Percentiles rank a stretch among this genome's conserved stretches.
These are phyloP conservation scores for Hyaloscypha bicolor DNA, from an alignment of 495 filamentous ascomycete genomes.

Conservation along the genomic window DNA sequence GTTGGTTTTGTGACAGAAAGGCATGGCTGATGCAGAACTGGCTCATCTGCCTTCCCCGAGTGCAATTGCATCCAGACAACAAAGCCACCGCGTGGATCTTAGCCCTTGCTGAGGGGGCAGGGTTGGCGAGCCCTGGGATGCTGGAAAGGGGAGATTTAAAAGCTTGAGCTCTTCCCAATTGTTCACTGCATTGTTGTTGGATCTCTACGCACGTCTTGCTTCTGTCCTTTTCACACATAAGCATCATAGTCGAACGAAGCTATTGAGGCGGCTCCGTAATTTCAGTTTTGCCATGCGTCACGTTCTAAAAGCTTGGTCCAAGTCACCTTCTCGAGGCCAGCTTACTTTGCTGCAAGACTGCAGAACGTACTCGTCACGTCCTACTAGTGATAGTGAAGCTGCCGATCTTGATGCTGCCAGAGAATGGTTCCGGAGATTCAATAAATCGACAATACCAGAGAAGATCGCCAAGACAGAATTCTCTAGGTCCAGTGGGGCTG, in stretches of 20 bases:
- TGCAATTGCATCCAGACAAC: neutral
- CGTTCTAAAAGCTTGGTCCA: constrained; percentile 4
- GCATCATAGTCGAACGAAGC: no score
- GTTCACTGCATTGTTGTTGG: neutral
- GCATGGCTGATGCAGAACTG: neutral
- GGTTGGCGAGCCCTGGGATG: neutral
- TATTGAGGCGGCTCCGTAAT: neutral
- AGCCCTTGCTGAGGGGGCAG: neutral
- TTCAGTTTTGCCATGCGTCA: constrained; percentile 15
- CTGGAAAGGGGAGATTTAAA: neutral
- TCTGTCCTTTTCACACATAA: neutral
- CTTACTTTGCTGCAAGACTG: constrained; percentile 8
- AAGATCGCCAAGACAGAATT: constrained; percentile 67
- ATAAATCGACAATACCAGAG: constrained; percentile 58
- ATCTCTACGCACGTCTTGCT: neutral
- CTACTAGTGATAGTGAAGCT: constrained; percentile 46
- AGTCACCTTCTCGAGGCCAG: constrained; percentile 4
- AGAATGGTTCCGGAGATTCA: constrained; percentile 72
- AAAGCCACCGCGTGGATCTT: neutral
- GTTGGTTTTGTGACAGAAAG: neutral
- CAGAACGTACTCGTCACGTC: constrained; percentile 22
- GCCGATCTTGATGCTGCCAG: constrained; percentile 72
- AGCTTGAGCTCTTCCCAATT: neutral
- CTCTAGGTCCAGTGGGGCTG: constrained; percentile 87
- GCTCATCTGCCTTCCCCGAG: neutral